Conservation (phyloP, 192 early-diverging fungal species). For the Irineochytrium annulatum region DNA sequence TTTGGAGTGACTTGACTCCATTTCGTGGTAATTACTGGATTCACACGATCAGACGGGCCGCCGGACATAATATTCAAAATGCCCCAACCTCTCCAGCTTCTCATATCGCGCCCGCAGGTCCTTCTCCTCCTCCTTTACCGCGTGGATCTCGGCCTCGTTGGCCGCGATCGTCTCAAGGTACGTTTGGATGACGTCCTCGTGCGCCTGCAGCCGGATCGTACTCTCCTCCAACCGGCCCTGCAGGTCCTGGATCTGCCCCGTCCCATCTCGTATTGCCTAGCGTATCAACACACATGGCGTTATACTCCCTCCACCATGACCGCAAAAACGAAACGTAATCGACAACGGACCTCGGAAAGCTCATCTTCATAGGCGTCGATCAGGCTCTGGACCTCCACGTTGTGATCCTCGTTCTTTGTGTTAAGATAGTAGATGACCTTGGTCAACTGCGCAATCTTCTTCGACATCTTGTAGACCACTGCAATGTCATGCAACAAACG, state of each 20-base stretch:
- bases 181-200: slow-evolving; percentile 33
- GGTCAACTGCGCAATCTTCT: slow-evolving; percentile 58
- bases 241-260: slow-evolving; percentile 6
- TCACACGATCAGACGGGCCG: no score
- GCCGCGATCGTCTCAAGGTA: slow-evolving; percentile 29
- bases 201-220: slow-evolving; percentile 28
- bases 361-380: slow-evolving; percentile 49
- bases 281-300: not conserved
- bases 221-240: slow-evolving; percentile 27
- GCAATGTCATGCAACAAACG: no score
- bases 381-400: slow-evolving; percentile 42
- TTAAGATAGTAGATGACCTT: slow-evolving; percentile 62
- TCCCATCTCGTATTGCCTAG: slow-evolving; percentile 28
- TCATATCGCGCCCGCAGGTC: not conserved
- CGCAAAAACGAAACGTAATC: not conserved
- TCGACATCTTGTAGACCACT: slow-evolving; percentile 51
- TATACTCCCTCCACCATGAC: not conserved
- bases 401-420: slow-evolving; percentile 57
- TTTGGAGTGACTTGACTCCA: no score
- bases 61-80: no score
- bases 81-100: not conserved
- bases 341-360: slow-evolving; percentile 29
- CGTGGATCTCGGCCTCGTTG: slow-evolving; percentile 14
- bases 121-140: slow-evolving; percentile 4
- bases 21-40: no score